These are phyloP conservation scores for Takakia lepidozioides DNA, from an alignment of 225 moss, liverwort and hornwort genomes.

Conservation along the genomic window DNA sequence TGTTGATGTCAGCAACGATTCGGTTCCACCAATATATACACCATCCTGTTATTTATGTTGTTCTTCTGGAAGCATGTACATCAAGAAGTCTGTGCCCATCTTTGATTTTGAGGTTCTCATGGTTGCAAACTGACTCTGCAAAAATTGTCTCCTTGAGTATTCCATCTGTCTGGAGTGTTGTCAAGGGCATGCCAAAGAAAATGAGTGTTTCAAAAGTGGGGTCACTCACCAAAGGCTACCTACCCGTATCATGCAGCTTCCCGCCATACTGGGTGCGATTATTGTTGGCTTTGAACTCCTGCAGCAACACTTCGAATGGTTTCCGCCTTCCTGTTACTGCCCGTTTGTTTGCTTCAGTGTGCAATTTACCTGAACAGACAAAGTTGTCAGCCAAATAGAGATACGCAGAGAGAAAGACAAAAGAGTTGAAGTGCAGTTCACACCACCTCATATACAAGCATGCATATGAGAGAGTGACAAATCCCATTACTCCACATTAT, in stretches of 20 bases:
- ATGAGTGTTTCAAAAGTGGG: constrained; percentile 50
- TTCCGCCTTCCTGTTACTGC: constrained; percentile 76
- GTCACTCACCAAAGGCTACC: constrained; percentile 99
- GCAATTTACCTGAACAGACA: constrained; percentile 57
- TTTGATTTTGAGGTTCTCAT: too few species aligned
- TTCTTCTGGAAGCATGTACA: too few species aligned
- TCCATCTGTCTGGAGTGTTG: too few species aligned
- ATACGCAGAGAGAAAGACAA: neutral
- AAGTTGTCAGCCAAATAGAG: too few species aligned
- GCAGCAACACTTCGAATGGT: constrained; percentile 76
- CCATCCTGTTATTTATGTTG: too few species aligned
- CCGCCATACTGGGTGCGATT: constrained; percentile 49
- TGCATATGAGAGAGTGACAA: neutral
- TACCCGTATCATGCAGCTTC: constrained; percentile 98
- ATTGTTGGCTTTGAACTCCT: constrained; percentile 84
- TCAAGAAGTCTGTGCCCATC: too few species aligned
- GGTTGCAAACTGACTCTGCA: too few species aligned
- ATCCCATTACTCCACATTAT: too few species aligned
- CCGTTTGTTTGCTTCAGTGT: constrained; percentile 82
- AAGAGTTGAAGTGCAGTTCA: neutral
- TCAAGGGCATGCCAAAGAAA: constrained; percentile 9
- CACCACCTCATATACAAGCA: neutral
- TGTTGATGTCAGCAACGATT: too few species aligned
- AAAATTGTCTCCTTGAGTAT: too few species aligned
- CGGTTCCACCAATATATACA: too few species aligned